These are phyloP conservation scores for Heritiera fomes DNA, from an alignment of 345 rosid species.

Conservation along the genomic window DNA sequence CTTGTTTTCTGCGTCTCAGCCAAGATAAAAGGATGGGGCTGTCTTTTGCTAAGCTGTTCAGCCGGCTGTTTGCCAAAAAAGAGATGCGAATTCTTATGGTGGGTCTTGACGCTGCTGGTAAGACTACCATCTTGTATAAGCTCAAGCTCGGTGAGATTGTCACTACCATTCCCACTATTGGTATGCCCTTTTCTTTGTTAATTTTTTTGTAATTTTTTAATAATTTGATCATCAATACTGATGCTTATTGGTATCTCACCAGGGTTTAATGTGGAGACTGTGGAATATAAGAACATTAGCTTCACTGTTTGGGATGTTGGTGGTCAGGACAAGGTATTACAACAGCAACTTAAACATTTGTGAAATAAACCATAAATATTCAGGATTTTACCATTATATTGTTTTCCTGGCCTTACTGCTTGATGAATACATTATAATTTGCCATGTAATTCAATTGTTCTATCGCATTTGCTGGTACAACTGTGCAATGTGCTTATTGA, in stretches of 20 bases:
- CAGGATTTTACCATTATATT: not conserved
- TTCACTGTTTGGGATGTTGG: slow-evolving; percentile 84
- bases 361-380: not conserved
- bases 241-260: slow-evolving; percentile 2
- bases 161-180: slow-evolving; percentile 74
- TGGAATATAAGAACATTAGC: slow-evolving; percentile 78
- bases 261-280: slow-evolving; percentile 81
- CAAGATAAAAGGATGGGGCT: slow-evolving; percentile 51
- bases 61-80: slow-evolving; percentile 67
- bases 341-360: not conserved
- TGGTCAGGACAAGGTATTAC: slow-evolving; percentile 71
- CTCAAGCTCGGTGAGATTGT: slow-evolving; percentile 77
- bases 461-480: not conserved
- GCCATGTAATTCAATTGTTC: not conserved
- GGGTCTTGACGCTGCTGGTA: slow-evolving; percentile 87
- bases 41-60: slow-evolving; percentile 64
- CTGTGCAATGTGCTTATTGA: slow-evolving; percentile 23
- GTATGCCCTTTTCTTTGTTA: slow-evolving; percentile 28
- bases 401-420: not conserved
- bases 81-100: slow-evolving; percentile 85
- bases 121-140: slow-evolving; percentile 72
- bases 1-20: not conserved
- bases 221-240: not conserved
- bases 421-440: not conserved
- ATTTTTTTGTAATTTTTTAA: not conserved